Evolutionary conservation across 768 basidiomycete species (phyloP), one percentile per base, ranked within the genome.

Genomic region (Suillus subaureus): DNA sequence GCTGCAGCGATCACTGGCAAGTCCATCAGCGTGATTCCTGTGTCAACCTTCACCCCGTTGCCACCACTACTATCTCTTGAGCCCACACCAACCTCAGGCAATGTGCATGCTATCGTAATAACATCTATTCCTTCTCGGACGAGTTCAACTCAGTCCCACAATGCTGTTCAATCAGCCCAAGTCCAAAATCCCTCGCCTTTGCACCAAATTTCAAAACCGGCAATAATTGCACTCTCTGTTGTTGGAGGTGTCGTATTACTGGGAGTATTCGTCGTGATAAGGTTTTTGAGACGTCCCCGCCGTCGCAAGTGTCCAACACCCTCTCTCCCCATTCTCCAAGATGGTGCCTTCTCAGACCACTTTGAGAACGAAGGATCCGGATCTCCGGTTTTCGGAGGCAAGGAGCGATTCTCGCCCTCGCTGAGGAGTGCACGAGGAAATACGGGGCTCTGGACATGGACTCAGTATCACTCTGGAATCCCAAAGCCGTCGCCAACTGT

Each of bases 311-410:
- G 82, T 23, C 89, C 86, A 7, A 87, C 82, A n/a, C 91, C 90
- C 4, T 93, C 91, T 37, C 80, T 89, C n/a, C 91, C 91, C 0
- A 88, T 91, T 56, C 78, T 89, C 15, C 86, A 89, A 64, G 87
- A 90, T 45, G 79, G 77, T 15, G 83, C 81, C 66, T 74, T 81
- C 15, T 83, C 85, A 31, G 80, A 82, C 49, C 79, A 86, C 47
- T 60, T 42, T 21, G 75, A 74, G 56, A 80, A 77, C 64, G 76
- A 79, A 42, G 72, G 79, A 9, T 85, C 88, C 63, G 88, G 88
- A 31, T 92, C 91, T 3, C 90, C 89, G 31, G 77, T 92, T 42
- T 93, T 93, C 69, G 91, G 91, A n/a, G 91, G 92, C 2, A 87
- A 87, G 70, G 90, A 92, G 51, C 76, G 84, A 42, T 83, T 85